A percentile compares a stretch with the other conserved stretches of the same genome.
Evolutionary conservation across 2,329 filamentous ascomycete species (phyloP).

Genomic region (Magnaporthiopsis rhizophila): DNA sequence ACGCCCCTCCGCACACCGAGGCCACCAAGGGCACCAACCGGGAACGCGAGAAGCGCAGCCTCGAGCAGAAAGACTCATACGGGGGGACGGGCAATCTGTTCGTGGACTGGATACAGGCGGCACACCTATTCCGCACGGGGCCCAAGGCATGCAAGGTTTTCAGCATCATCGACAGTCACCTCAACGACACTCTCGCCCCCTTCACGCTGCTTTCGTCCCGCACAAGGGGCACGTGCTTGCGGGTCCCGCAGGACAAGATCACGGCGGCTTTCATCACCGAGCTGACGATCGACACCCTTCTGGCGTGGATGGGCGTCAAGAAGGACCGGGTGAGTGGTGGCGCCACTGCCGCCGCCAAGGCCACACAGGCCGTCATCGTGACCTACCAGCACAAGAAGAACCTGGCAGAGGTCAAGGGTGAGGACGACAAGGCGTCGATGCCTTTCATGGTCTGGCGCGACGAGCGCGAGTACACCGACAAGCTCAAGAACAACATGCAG

Average conservation of each 20-base stretch:
- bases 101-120: slow-evolving; percentile 34
- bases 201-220: slow-evolving; percentile 33
- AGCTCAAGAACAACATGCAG: slow-evolving; percentile 10
- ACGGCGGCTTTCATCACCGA: slow-evolving; percentile 26
- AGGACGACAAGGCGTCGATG: slow-evolving; percentile 10
- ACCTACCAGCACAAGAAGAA: slow-evolving; percentile 11
- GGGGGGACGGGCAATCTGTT: slow-evolving; percentile 28
- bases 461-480: not conserved
- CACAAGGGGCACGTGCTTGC: slow-evolving; percentile 33
- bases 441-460: slow-evolving; percentile 11
- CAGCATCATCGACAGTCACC: slow-evolving; percentile 25
- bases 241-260: slow-evolving; percentile 16
- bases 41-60: slow-evolving; percentile 19
- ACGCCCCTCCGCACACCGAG: slow-evolving; percentile 16
- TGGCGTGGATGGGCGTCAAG: slow-evolving; percentile 34
- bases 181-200: slow-evolving; percentile 19
- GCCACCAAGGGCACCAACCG: slow-evolving; percentile 19
- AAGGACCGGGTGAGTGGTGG: slow-evolving; percentile 12
- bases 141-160: slow-evolving; percentile 36
- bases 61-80: slow-evolving; percentile 16
- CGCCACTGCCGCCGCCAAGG: slow-evolving; percentile 5
- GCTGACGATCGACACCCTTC: slow-evolving; percentile 31
- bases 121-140: slow-evolving; percentile 24
- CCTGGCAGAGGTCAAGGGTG: slow-evolving; percentile 13
- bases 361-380: slow-evolving; percentile 11